A percentile compares a stretch with the other conserved stretches of the same genome.
phyloP scores from a whole-genome alignment of 2,329 filamentous ascomycete genomes.

The Coniochaeta sp. region DNA sequence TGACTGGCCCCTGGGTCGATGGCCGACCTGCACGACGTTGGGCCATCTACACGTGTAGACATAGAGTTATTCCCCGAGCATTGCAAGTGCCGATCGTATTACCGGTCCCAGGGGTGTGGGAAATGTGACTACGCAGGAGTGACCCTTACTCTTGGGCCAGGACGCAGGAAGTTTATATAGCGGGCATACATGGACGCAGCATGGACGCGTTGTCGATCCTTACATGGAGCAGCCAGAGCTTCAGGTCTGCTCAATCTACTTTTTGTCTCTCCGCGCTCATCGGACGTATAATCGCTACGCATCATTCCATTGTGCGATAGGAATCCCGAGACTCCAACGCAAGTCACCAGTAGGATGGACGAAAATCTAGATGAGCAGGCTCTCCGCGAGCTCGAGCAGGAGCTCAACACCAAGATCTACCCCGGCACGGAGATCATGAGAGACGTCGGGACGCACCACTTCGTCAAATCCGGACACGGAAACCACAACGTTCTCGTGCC shows the following conservation, averaged over 20 bases:
- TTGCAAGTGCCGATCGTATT: background rate
- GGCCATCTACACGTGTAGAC: too few species aligned
- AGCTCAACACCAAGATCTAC: conserved; percentile 23
- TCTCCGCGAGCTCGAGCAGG: conserved; percentile 12
- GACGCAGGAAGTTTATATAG: background rate
- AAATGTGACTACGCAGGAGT: background rate
- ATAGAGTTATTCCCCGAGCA: background rate
- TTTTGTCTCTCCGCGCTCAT: background rate
- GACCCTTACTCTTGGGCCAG: background rate
- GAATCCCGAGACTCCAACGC: background rate
- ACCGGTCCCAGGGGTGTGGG: background rate
- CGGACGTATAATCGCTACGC: background rate
- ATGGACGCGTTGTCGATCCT: background rate
- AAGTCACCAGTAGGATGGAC: conserved; percentile 6
- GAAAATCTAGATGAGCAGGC: conserved; percentile 16
- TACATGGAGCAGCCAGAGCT: background rate
- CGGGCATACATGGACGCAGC: background rate
- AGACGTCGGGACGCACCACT: conserved; percentile 54
- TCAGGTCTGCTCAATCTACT: background rate
- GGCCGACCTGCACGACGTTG: background rate
- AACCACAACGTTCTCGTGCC: conserved; percentile 40
- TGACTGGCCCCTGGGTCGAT: background rate
- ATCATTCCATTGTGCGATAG: background rate
- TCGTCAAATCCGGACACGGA: conserved; percentile 44
- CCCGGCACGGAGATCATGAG: conserved; percentile 30